Evolutionary conservation across 148 eudicot species (phyloP), one percentile per base, ranked within the genome.

Genomic region (Diospyros lotus): DNA sequence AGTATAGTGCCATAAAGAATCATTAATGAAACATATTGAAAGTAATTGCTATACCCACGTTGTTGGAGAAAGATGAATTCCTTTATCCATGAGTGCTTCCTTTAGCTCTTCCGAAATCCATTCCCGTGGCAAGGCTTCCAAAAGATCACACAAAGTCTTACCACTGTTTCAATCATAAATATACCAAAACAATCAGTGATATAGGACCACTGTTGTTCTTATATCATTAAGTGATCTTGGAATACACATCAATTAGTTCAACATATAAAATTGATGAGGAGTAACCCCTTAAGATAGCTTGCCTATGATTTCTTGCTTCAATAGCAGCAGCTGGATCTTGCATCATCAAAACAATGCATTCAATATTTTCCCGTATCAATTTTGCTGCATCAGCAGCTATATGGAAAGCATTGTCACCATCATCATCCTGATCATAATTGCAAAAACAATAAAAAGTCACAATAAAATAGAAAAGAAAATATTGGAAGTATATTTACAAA

Each of bases 331-430:
- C 87, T 5, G 89, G 90, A 84, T 83, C 86, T 74, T 72, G 88
- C 58, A 91, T 91, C 98, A 93, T 91, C 68, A 82, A 77, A 73
- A 86, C 80, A 72, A 93, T 79, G 96, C 98, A 93, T 60, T 89
- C 89, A 45, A 93, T 86, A 80, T 91, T 93, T 86, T 93, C 98
- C 69, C 98, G 91, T 51, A 93, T 88, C 92, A 89, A 88, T 81
- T 91, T 93, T 79, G 98, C 96, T 66, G 92, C 87, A 82, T 87
- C 93, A 82, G 98, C 98, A 40, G 98, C 98, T 81, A 93, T 88
- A 84, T 93, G 98, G 81, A 91, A 93, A 82, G 98, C 98, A 85
- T 88, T 91, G 80, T 93, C 92, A 69, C 98, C 98, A 82, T 93
- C 98, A 82, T 93, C 98, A 85, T 93, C 96, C 98, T 93, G 82